Percentiles rank a stretch among this genome's conserved stretches.
These are phyloP conservation scores for Shiraia bambusicola DNA, from an alignment of 2,329 filamentous ascomycete species.

Conservation along the genomic window DNA sequence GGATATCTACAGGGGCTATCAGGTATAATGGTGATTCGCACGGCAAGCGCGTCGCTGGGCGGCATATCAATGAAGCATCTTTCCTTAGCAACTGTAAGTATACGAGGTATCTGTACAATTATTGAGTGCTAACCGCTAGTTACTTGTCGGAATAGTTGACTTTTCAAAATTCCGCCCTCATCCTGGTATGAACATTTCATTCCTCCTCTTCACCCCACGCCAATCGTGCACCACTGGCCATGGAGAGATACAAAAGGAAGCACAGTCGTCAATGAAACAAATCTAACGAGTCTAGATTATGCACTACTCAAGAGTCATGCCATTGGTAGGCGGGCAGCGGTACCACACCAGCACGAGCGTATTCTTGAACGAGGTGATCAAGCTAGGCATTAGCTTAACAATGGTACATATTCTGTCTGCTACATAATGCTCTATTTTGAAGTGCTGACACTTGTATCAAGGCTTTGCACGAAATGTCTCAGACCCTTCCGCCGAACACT, in stretches of 20 bases:
- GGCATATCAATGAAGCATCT: slow-evolving; percentile 69
- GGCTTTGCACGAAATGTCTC: slow-evolving; percentile 82
- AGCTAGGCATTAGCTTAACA: slow-evolving; percentile 81
- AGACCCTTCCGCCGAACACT: slow-evolving; percentile 73
- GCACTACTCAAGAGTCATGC: slow-evolving; percentile 95
- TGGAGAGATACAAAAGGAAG: not conserved
- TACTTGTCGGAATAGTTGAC: slow-evolving; percentile 60
- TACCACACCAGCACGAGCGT: slow-evolving; percentile 95
- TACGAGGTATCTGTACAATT: not conserved
- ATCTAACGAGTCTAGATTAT: slow-evolving; percentile 63
- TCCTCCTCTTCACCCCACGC: slow-evolving; percentile 5
- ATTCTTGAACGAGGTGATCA: slow-evolving; percentile 89
- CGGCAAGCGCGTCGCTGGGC: slow-evolving; percentile 28
- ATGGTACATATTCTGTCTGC: slow-evolving; percentile 48
- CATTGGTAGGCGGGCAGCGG: slow-evolving; percentile 75
- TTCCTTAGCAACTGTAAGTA: slow-evolving; percentile 63
- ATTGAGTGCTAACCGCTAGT: slow-evolving; percentile 3
- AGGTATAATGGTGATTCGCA: slow-evolving; percentile 1
- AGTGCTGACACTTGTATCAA: slow-evolving; percentile 6
- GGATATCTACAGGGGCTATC: no score
- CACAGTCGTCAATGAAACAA: not conserved
- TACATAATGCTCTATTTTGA: not conserved
- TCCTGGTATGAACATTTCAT: slow-evolving; percentile 57
- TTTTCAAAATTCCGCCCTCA: slow-evolving; percentile 77
- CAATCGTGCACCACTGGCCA: slow-evolving; percentile 5